phyloP scores from a whole-genome alignment of 306 rosid species.

The Chamaecrista fasciculata region DNA sequence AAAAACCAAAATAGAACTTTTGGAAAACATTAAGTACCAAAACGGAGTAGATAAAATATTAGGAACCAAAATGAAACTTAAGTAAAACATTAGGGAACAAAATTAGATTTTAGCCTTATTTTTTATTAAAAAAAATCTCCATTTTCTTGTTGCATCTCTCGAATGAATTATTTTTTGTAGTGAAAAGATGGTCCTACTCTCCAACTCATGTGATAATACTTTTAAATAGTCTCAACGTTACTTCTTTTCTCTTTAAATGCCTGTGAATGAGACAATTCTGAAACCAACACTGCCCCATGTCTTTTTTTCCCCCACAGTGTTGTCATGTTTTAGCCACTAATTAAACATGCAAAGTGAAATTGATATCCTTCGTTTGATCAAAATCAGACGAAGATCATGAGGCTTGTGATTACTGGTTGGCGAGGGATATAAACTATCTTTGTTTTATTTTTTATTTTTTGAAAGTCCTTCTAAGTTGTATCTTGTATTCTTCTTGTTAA shows the following conservation, averaged over 20 bases:
- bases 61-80: no score
- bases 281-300: slow-evolving; percentile 32
- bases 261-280: slow-evolving; percentile 43
- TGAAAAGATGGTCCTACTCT: slow-evolving; percentile 40
- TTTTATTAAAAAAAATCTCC: background rate
- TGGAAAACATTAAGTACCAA: no score
- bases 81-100: no score
- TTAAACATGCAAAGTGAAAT: slow-evolving; percentile 9
- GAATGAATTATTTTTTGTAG: slow-evolving; percentile 38
- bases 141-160: slow-evolving; percentile 36
- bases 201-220: slow-evolving; percentile 30
- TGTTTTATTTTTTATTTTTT: no score
- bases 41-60: no score
- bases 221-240: background rate
- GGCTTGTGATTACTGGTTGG: background rate
- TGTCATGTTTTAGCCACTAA: slow-evolving; percentile 20
- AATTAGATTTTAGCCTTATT: no score
- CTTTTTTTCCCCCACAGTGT: slow-evolving; percentile 21
- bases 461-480: no score
- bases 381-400: slow-evolving; percentile 7
- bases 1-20: no score
- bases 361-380: slow-evolving; percentile 11
- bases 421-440: no score
- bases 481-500: no score
- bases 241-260: slow-evolving; percentile 20